Evolutionary conservation across 495 filamentous ascomycete species (phyloP).

Genomic region (Aspergillus hancockii): DNA sequence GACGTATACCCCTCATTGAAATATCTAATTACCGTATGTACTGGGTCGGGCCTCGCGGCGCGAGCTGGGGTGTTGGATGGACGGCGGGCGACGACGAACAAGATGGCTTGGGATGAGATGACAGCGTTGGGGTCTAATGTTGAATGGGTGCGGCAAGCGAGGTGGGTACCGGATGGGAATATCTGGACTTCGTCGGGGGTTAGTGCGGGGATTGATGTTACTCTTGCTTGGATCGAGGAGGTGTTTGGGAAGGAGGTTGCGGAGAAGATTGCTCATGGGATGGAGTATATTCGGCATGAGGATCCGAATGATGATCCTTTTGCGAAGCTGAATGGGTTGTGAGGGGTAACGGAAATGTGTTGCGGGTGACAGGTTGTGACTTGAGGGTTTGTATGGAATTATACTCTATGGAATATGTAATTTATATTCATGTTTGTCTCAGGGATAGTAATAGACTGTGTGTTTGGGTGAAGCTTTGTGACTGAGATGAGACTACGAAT

Average conservation of each 20-base stretch:
- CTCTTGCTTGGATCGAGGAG: slow-evolving; percentile 18
- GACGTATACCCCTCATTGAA: slow-evolving; percentile 42
- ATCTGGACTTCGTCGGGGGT: slow-evolving; percentile 67
- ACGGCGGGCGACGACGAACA: slow-evolving; percentile 55
- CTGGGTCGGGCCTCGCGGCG: slow-evolving; percentile 54
- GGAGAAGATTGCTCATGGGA: background rate
- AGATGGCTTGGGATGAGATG: slow-evolving; percentile 24
- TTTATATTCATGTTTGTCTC: too few relatives aligned
- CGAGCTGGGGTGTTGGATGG: slow-evolving; percentile 60
- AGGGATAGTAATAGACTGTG: too few relatives aligned
- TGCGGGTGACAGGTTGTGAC: too few relatives aligned
- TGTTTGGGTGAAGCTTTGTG: too few relatives aligned
- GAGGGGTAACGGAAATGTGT: too few relatives aligned
- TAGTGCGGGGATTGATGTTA: slow-evolving; percentile 67
- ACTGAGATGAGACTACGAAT: too few relatives aligned
- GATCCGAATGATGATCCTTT: background rate
- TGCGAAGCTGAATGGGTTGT: background rate
- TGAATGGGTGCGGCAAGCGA: slow-evolving; percentile 59
- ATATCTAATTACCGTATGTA: slow-evolving; percentile 66
- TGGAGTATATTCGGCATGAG: background rate
- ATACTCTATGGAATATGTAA: too few relatives aligned
- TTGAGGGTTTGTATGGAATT: too few relatives aligned
- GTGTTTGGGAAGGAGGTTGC: slow-evolving; percentile 13
- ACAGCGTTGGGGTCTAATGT: slow-evolving; percentile 44
- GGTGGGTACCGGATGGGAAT: slow-evolving; percentile 68